These are phyloP conservation scores for Kernera saxatilis DNA, from an alignment of 345 rosid species.

Conservation along the genomic window DNA sequence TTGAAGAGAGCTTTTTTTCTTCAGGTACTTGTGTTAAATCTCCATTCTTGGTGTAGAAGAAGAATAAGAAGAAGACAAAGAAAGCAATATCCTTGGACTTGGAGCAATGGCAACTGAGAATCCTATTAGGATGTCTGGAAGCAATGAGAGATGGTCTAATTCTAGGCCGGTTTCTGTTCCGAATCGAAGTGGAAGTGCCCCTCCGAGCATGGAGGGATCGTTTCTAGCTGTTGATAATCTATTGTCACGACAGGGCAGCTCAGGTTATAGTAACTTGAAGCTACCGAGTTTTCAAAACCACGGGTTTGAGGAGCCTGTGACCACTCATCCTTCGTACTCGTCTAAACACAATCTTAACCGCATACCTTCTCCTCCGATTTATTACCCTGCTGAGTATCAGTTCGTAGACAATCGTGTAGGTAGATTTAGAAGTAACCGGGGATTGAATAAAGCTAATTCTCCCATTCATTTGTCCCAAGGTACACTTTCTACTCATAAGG, in stretches of 20 bases:
- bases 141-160: constrained; percentile 37
- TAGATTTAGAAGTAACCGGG: constrained; percentile 36
- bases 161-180: constrained; percentile 34
- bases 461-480: constrained; percentile 34
- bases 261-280: constrained; percentile 12
- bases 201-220: constrained; percentile 59
- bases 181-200: constrained; percentile 61
- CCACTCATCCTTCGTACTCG: constrained; percentile 27
- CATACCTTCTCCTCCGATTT: constrained; percentile 36
- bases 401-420: constrained; percentile 10
- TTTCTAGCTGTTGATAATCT: constrained; percentile 41
- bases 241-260: constrained; percentile 30
- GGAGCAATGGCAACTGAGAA: constrained; percentile 53
- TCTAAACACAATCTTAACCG: constrained; percentile 34
- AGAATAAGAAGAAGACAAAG: background rate
- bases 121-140: constrained; percentile 41
- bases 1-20: background rate
- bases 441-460: constrained; percentile 18
- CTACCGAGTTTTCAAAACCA: constrained; percentile 18
- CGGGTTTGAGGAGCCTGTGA: constrained; percentile 28
- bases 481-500: constrained; percentile 54
- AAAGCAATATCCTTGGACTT: background rate
- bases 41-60: background rate
- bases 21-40: constrained; percentile 17
- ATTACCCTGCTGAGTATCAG: constrained; percentile 31